Base-by-base conservation (phyloP, 1,284 basidiomycete species). In the Hemileccinum hortonii region DNA sequence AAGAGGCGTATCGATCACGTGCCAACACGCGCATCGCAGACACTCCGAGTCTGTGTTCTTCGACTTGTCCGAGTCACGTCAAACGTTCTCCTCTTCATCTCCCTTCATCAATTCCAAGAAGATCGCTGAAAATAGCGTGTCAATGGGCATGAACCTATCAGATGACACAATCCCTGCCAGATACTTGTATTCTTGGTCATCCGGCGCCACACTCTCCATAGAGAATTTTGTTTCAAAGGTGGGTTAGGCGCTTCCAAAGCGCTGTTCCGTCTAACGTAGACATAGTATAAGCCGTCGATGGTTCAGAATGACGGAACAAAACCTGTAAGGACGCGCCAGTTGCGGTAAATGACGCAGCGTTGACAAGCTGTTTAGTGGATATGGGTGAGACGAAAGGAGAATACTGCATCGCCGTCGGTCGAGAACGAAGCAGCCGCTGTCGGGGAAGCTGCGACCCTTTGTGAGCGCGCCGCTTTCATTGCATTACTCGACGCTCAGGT, bases 241-340 rank as follows among this genome's bases (percentile, higher is more conserved):
- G 40, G 19, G 40, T 36, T 21, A 8, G 16, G n/a, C 29, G 2
- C 7, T 11, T 18, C 29, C 32, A 14, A 16, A 36, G 24, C 45
- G 16, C 18, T 22, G 4, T 36, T 45, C n/a, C 15, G 4, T 29
- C 55, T 56, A 19, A 67, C 18, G 10, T 22, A 1, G 16, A 10
- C 14, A 19, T 55, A 87, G 86, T 85, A 80, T 57, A 85, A 77
- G 52, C 86, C 86, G 1, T 87, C 85, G 19, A 84, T 87, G 84
- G 80, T 88, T 8, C 80, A 86, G 57, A 81, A 88, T 62, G 84
- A 88, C 54, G 86, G 86, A 3, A 82, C 75, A 0, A 88, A 87
- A 63, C 86, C 84, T 44, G 86, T 87, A 52, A 66, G 80, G 35
- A 37, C 21, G 24, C 26, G 37, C 51, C 7, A 1, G 29, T 16